Base-by-base conservation (phyloP, 306 rosid genomes). In the Cucurbita pepo region DNA sequence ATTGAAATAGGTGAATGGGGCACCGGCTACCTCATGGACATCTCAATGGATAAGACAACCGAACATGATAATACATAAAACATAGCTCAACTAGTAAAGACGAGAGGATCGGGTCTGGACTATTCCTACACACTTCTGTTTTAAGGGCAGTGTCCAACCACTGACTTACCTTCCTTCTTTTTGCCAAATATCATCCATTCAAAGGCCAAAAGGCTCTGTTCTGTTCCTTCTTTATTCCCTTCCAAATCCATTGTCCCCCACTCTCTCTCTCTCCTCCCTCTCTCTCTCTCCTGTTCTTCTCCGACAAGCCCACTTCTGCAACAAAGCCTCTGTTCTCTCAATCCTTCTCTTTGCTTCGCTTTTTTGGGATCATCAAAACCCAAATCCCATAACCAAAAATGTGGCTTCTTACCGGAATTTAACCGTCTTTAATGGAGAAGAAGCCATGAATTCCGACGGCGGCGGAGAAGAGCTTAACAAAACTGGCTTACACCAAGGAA, bases 141-240 rank as follows among this genome's bases (percentile, higher is more conserved):
- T 54, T 54, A 6, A 55, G 45, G 44, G 0, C 66, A 36, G 21
- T 36, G 45, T 60, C 44, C 45, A 36, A 14, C 45, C 66, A 60
- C 66, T 60, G 66, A 13, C 15, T 36, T 60, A 6, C 15, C 7
- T 63, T 40, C 16, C 25, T 19, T 38, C 36, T 41, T 64, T 64
- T 64, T 64, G 30, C 52, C 71, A 64, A 64, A 64, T 64, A 40
- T 60, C 66, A 34, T 64, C 36, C 71, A 64, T 64, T 64, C 71
- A 10, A 16, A 16, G 47, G 69, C 34, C 69, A n/a, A 62, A 38
- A 62, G 22, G 69, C 15, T 62, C 40, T 25, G 40, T 62, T 62
- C 50, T 61, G 22, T 60, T 60, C 45, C 48, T 62, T 1, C 9
- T 10, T 8, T 13, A 3, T 14, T 14, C 55, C 25, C 6, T 54